Percentiles rank a stretch among this genome's conserved stretches.
phyloP scores from a whole-genome alignment of 768 basidiomycete species.

The Trametes maxima region DNA sequence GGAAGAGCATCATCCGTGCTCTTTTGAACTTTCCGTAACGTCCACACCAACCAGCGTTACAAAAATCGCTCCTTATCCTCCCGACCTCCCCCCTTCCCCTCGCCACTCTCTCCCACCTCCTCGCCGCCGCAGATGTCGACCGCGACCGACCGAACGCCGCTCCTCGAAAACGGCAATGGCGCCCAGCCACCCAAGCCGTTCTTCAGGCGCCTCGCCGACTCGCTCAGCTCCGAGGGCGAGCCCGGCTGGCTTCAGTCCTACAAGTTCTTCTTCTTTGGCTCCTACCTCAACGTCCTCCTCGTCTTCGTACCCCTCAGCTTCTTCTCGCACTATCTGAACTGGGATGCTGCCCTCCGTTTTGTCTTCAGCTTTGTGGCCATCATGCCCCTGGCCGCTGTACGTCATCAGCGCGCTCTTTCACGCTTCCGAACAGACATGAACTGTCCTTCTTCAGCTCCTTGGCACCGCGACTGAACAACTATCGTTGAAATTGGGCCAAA shows the following conservation, averaged over 20 bases:
- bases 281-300: slow-evolving; percentile 77
- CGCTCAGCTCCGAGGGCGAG: slow-evolving; percentile 62
- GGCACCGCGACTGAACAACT: slow-evolving; percentile 84
- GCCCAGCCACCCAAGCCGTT: slow-evolving; percentile 26
- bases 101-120: not conserved
- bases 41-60: not conserved
- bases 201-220: slow-evolving; percentile 37
- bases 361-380: slow-evolving; percentile 80
- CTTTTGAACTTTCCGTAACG: not conserved
- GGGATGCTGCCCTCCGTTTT: slow-evolving; percentile 80
- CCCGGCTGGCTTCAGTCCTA: slow-evolving; percentile 62
- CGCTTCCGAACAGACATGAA: not conserved
- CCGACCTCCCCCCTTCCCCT: not conserved
- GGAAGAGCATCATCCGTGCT: not conserved
- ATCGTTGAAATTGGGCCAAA: slow-evolving; percentile 78
- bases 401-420: slow-evolving; percentile 19
- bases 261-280: slow-evolving; percentile 60
- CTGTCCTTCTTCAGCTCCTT: slow-evolving; percentile 50
- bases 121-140: slow-evolving; percentile 26
- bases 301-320: slow-evolving; percentile 78
- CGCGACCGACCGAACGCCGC: slow-evolving; percentile 47
- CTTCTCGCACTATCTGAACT: slow-evolving; percentile 61
- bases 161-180: slow-evolving; percentile 48
- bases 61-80: not conserved
- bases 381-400: slow-evolving; percentile 83